A percentile compares a stretch with the other conserved stretches of the same genome.
phyloP scores from a whole-genome alignment of 1,139 yeast genomes.

The Taphrina pruni region DNA sequence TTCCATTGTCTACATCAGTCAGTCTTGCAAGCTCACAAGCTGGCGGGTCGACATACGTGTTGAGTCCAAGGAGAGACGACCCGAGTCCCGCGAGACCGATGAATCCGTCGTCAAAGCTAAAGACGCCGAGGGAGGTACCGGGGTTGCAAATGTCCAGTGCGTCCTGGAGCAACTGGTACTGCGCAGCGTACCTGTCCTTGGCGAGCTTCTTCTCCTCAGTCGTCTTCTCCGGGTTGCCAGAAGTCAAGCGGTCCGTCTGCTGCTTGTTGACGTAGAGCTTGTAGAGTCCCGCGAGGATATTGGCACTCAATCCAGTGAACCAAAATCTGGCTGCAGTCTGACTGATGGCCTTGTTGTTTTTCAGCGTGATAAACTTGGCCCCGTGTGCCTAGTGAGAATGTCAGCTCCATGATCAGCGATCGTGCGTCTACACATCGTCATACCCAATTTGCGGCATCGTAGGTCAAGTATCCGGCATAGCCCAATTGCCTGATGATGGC shows the following conservation, averaged over 20 bases:
- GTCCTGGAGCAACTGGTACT: slow-evolving; percentile 79
- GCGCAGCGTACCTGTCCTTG: slow-evolving; percentile 56
- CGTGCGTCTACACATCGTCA: slow-evolving; percentile 53
- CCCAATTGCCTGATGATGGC: slow-evolving; percentile 72
- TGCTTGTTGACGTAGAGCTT: slow-evolving; percentile 49
- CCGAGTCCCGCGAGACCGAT: slow-evolving; percentile 85
- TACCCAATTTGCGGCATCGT: slow-evolving; percentile 76
- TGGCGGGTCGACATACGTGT: slow-evolving; percentile 12
- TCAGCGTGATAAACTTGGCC: slow-evolving; percentile 48
- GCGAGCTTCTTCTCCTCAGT: slow-evolving; percentile 52
- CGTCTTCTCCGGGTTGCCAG: slow-evolving; percentile 54
- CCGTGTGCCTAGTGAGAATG: slow-evolving; percentile 49
- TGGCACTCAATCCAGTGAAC: slow-evolving; percentile 73
- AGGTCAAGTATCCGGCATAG: slow-evolving; percentile 72
- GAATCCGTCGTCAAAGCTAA: slow-evolving; percentile 73
- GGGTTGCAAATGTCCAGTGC: slow-evolving; percentile 78
- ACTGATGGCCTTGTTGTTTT: slow-evolving; percentile 46
- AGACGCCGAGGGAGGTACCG: slow-evolving; percentile 66
- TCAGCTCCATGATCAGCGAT: too few relatives aligned
- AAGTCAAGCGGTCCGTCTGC: slow-evolving; percentile 22
- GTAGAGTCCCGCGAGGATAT: slow-evolving; percentile 58
- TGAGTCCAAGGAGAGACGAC: slow-evolving; percentile 77
- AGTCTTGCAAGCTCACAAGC: not conserved
- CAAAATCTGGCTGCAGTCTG: slow-evolving; percentile 65
- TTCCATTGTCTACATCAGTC: slow-evolving; percentile 21